A percentile compares a stretch with the other conserved stretches of the same genome.
phyloP scores from a whole-genome alignment of 176 grass and related monocot species.

The Typha latifolia region DNA sequence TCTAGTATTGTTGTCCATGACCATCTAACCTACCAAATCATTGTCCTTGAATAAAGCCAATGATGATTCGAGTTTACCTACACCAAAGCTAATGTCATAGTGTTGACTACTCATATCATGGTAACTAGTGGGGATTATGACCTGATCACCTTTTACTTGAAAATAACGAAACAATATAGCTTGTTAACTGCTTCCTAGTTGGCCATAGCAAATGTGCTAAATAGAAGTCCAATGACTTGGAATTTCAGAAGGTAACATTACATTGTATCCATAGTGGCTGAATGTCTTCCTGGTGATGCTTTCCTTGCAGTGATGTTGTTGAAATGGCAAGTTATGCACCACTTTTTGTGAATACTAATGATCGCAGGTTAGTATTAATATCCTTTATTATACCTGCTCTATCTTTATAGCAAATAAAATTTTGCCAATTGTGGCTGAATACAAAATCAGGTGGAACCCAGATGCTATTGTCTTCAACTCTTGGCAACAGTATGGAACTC shows the following conservation, averaged over 20 bases:
- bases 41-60: too few species aligned
- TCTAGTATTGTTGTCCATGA: too few species aligned
- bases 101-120: too few species aligned
- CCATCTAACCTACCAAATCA: too few species aligned
- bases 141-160: too few species aligned
- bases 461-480: slow-evolving; percentile 84
- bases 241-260: not conserved
- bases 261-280: not conserved
- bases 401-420: not conserved
- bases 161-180: too few species aligned
- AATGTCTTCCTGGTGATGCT: not conserved
- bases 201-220: not conserved
- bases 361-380: slow-evolving; percentile 33
- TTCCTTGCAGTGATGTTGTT: slow-evolving; percentile 60
- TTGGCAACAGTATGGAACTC: slow-evolving; percentile 70
- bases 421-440: slow-evolving; percentile 5
- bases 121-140: too few species aligned
- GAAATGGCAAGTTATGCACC: slow-evolving; percentile 82
- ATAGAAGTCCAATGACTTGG: not conserved
- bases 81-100: too few species aligned
- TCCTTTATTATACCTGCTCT: not conserved
- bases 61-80: too few species aligned
- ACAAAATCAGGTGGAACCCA: slow-evolving; percentile 61
- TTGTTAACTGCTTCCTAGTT: too few species aligned
- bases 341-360: slow-evolving; percentile 61